These are phyloP conservation scores for Blastocystis sp. DNA, from an alignment of 352 stramenopile genomes.

Conservation along the genomic window DNA sequence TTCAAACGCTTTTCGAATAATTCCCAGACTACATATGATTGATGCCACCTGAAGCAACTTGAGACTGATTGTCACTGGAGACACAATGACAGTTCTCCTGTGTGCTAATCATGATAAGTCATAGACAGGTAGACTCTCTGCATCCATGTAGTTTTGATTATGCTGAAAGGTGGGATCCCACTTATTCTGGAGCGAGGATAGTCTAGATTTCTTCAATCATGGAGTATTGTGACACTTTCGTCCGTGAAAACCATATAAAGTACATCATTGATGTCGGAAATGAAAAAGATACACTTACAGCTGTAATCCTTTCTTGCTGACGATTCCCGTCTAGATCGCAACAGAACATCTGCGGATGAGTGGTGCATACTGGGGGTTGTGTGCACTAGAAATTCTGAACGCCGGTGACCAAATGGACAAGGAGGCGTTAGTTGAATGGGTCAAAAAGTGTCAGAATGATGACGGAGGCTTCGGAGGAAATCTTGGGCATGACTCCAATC, in stretches of 20 bases:
- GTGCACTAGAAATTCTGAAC: constrained; percentile 84
- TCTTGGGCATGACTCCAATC: constrained; percentile 87
- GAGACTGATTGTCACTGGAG: constrained; percentile 28
- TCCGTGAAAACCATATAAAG: constrained; percentile 62
- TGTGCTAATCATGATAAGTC: neutral
- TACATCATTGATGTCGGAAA: constrained; percentile 63
- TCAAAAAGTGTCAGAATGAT: constrained; percentile 86
- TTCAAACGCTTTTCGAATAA: constrained; percentile 32
- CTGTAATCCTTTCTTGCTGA: neutral
- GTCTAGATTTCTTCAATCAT: neutral
- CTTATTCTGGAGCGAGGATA: neutral
- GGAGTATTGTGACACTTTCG: constrained; percentile 55
- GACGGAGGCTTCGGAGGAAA: constrained; percentile 89
- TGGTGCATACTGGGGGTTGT: constrained; percentile 95
- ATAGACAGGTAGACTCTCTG: neutral
- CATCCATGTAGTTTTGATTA: neutral
- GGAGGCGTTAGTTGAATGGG: constrained; percentile 83
- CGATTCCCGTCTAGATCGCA: constrained; percentile 75
- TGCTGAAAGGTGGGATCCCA: neutral
- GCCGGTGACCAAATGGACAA: constrained; percentile 76
- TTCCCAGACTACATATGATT: neutral
- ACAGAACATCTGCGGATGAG: constrained; percentile 93
- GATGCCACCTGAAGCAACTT: neutral
- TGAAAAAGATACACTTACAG: constrained; percentile 64
- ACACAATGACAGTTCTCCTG: neutral